A percentile compares a stretch with the other conserved stretches of the same genome.
These are phyloP conservation scores for Hypoxylon sp. DNA, from an alignment of 2,329 filamentous ascomycete genomes.

Conservation along the genomic window DNA sequence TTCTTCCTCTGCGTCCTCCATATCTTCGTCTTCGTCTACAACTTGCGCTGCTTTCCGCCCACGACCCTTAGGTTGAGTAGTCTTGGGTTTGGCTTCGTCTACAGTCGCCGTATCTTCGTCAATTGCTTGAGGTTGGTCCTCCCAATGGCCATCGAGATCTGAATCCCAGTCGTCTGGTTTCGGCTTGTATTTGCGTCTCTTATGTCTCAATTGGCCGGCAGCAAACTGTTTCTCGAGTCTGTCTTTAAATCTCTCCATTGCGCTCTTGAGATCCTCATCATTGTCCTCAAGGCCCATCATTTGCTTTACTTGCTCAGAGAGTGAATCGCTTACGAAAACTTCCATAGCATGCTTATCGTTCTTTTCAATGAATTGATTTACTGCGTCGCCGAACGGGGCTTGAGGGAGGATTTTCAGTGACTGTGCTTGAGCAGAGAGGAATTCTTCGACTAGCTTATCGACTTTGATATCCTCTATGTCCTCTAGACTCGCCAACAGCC, in stretches of 20 bases:
- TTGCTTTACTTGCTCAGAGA: constrained; percentile 78
- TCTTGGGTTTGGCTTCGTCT: constrained; percentile 55
- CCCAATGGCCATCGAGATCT: constrained; percentile 90
- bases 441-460: constrained; percentile 89
- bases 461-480: constrained; percentile 85
- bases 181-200: constrained; percentile 75
- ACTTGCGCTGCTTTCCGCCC: constrained; percentile 55
- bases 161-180: constrained; percentile 88
- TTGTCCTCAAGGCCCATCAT: constrained; percentile 76
- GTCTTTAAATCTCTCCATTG: constrained; percentile 80
- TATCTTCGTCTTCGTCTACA: constrained; percentile 61
- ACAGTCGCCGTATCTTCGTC: constrained; percentile 60
- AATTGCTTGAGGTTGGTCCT: constrained; percentile 79
- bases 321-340: constrained; percentile 79
- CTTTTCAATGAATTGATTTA: constrained; percentile 93
- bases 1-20: constrained; percentile 65
- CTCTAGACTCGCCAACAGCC: constrained; percentile 72
- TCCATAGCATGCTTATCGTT: constrained; percentile 95
- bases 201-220: constrained; percentile 71
- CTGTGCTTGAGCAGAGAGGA: constrained; percentile 87
- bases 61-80: constrained; percentile 49
- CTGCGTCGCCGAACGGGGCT: constrained; percentile 92
- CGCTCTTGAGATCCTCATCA: constrained; percentile 78
- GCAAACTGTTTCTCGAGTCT: constrained; percentile 80
- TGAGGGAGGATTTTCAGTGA: constrained; percentile 94